Evolutionary conservation across 805 yeast species (phyloP), one percentile per base, ranked within the genome.

Genomic region (Zygosaccharomyces kombuchaensis): DNA sequence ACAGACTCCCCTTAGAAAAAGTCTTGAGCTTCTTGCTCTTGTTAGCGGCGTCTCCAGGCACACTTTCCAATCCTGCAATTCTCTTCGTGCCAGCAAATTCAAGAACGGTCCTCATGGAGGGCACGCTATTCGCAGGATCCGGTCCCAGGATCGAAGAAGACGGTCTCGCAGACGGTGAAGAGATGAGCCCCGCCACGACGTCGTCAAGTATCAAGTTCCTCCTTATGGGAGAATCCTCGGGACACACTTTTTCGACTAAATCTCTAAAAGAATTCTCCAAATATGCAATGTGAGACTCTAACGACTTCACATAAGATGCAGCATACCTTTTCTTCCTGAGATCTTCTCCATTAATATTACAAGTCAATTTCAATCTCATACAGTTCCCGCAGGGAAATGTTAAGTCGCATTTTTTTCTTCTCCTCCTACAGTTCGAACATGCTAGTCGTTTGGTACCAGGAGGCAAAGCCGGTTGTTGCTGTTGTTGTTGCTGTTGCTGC

Each of bases 271-370:
- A 57, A 3, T 52, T 48, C 43, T 67, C 66, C 34, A 66, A 48
- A 17, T 54, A 45, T 14, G 62, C 58, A 27, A 64, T 53, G 36
- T 64, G 67, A 1, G 53, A 47, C 45, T 67, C 79, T 36, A 77
- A 57, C 2, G 69, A 63, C 36, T 69, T 68, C n/a, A 77, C 81
- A 53, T 77, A 77, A 36, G 70, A 67, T 8, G 72, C 74, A 0
- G 76, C 68, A 3, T 78, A 77, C 38, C 81, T 59, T 46, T 72
- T 73, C 52, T 75, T 76, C 32, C 82, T 64, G 66, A 75, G 63
- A 54, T 77, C 82, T 49, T 67, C 69, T 9, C 70, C 69, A 10
- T 73, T 70, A 30, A 70, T 70, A 36, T 76, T 67, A 54, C 82
- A 77, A 30, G 69, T 75, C 12, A 70, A 65, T 4, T 67, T 66